These are phyloP conservation scores for Elaeagnus macrophylla DNA, from an alignment of 306 rosid genomes.

Conservation along the genomic window DNA sequence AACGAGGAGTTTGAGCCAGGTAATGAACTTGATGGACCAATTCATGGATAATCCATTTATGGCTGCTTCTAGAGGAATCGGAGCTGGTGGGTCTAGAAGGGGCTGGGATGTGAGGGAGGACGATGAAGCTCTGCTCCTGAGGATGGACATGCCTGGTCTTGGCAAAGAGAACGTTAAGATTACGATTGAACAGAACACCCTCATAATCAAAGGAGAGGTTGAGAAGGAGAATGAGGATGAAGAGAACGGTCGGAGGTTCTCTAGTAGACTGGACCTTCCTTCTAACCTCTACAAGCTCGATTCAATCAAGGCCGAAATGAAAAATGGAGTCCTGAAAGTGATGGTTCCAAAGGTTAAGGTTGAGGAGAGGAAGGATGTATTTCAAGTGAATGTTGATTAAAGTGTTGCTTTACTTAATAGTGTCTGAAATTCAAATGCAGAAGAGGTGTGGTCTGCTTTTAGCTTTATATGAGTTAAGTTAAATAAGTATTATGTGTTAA, in stretches of 20 bases:
- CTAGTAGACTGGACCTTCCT: slow-evolving; percentile 55
- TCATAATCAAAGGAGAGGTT: slow-evolving; percentile 48
- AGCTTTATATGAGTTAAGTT: too few species aligned
- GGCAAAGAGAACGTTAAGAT: slow-evolving; percentile 61
- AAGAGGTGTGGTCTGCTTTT: too few species aligned
- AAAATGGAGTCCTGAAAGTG: slow-evolving; percentile 65
- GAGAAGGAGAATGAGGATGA: slow-evolving; percentile 31
- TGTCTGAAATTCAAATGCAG: too few species aligned
- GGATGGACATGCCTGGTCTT: slow-evolving; percentile 76
- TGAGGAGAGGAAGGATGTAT: slow-evolving; percentile 47
- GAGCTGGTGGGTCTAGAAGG: slow-evolving; percentile 45
- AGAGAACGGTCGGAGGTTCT: slow-evolving; percentile 27
- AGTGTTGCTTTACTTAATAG: too few species aligned
- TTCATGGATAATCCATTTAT: slow-evolving; percentile 51
- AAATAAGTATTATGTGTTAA: too few species aligned
- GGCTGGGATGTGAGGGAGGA: slow-evolving; percentile 68
- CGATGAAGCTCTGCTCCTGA: slow-evolving; percentile 33
- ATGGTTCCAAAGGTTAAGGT: slow-evolving; percentile 46
- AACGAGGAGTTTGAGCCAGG: slow-evolving; percentile 61
- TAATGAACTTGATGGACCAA: slow-evolving; percentile 70
- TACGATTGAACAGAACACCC: slow-evolving; percentile 55
- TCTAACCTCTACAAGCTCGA: slow-evolving; percentile 39
- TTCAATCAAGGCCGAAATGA: slow-evolving; percentile 70
- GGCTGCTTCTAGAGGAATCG: slow-evolving; percentile 31
- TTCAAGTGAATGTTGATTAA: slow-evolving; percentile 19